Evolutionary conservation across 768 basidiomycete genomes (phyloP), one percentile per base, ranked within the genome.

Genomic region (Lentinula lateritia): DNA sequence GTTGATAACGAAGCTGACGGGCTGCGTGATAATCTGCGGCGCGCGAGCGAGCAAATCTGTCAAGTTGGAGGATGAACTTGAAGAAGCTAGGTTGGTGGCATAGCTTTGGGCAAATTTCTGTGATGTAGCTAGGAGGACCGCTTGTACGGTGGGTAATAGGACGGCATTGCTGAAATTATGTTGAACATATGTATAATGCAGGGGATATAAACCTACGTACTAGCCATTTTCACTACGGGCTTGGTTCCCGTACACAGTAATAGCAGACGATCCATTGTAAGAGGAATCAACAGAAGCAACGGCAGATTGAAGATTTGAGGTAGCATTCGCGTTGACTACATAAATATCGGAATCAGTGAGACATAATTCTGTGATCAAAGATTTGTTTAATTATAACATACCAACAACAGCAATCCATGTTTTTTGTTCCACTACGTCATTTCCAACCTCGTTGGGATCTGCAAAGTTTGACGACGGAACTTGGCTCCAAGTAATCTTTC

Each of bases 401-500:
- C 83, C 71, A 9, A 75, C 70, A 18, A 84, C 69, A 12, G 80
- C 80, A 2, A 70, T 70, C 83, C 83, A 85, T 41, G 70, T 74
- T 23, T 68, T 69, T 59, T 84, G 75, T 45, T 83, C 66, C 35
- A 78, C 62, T n/a, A 84, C 63, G 3, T 77, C 75, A 16, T 61
- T 34, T 42, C 72, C 69, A 18, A 83, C 69, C 32, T 80, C 76
- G 16, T 62, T 61, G 3, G 68, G 67, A 13, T 78, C 79, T 61
- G 74, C 74, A 63, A 79, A 77, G 16, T 70, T 52, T 41, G 67
- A 65, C 5, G 76, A 63, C n/a, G 74, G 64, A 13, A 71, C 63
- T 5, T 72, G 64, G 34, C 66, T 66, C 80, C 80, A 83, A 1
- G 73, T 66, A 2, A 83, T 53, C 43, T 71, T 67, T 28, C 69